A percentile compares a stretch with the other conserved stretches of the same genome.
phyloP scores from a whole-genome alignment of 2,329 filamentous ascomycete species.

The Aspergillus ibericus region DNA sequence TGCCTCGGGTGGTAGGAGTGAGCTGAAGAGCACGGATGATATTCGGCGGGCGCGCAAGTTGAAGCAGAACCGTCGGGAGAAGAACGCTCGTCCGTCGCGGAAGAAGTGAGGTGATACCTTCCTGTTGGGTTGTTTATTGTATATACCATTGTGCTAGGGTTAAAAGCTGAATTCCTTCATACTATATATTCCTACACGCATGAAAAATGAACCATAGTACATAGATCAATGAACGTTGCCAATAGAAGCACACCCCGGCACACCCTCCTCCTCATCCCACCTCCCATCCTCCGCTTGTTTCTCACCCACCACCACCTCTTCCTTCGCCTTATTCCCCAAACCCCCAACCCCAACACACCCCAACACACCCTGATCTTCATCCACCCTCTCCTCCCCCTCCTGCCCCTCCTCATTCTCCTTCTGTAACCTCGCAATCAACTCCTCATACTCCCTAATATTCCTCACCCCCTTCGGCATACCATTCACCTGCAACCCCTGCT shows the following conservation, averaged over 20 bases:
- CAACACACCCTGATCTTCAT: neutral
- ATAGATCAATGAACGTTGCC: neutral
- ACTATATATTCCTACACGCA: no score
- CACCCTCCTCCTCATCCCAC: neutral
- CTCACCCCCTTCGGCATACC: constrained; percentile 8
- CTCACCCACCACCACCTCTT: neutral
- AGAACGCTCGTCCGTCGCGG: constrained; percentile 80
- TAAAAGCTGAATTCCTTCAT: no score
- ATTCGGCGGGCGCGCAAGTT: constrained; percentile 79
- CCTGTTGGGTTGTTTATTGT: neutral
- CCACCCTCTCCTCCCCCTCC: neutral
- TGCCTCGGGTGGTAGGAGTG: constrained; percentile 67
- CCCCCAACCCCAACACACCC: neutral
- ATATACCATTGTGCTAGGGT: neutral
- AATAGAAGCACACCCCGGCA: neutral
- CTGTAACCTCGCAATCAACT: neutral
- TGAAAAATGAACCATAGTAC: no score
- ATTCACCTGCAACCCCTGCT: neutral
- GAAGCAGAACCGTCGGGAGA: constrained; percentile 74
- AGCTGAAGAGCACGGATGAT: constrained; percentile 79
- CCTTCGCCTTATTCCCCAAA: neutral
- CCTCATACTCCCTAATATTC: constrained; percentile 1
- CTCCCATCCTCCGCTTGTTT: neutral
- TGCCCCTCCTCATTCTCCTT: neutral
- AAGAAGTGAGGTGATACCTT: constrained; percentile 47